Conservation (phyloP, 2,329 filamentous ascomycete species). For the Rhinocladiella similis region DNA sequence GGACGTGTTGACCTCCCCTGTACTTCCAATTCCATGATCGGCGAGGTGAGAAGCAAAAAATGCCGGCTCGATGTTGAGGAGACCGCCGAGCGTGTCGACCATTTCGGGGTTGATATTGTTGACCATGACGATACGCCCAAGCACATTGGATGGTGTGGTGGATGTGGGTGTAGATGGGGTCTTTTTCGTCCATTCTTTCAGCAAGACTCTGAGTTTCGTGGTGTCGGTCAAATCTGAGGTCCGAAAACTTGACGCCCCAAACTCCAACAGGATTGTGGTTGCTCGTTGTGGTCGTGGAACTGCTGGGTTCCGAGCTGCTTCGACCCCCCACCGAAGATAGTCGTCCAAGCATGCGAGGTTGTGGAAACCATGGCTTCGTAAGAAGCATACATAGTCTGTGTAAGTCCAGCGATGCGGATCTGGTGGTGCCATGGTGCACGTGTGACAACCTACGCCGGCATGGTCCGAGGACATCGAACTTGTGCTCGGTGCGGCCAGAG, state of each 20-base stretch:
- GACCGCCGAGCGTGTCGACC: slow-evolving; percentile 23
- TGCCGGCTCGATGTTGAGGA: slow-evolving; percentile 26
- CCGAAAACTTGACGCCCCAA: slow-evolving; percentile 20
- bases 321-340: slow-evolving; percentile 25
- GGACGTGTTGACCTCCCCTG: slow-evolving; percentile 16
- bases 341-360: slow-evolving; percentile 25
- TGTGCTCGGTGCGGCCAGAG: neutral
- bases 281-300: slow-evolving; percentile 20
- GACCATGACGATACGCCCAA: slow-evolving; percentile 26
- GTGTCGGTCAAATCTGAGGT: slow-evolving; percentile 26
- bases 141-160: slow-evolving; percentile 10
- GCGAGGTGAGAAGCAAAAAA: slow-evolving; percentile 26
- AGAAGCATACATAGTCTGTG: slow-evolving; percentile 27
- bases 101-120: slow-evolving; percentile 26
- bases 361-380: slow-evolving; percentile 27
- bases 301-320: slow-evolving; percentile 11
- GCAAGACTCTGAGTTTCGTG: slow-evolving; percentile 21
- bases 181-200: slow-evolving; percentile 26
- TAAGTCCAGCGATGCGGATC: slow-evolving; percentile 27
- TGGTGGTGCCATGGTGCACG: slow-evolving; percentile 26
- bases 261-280: slow-evolving; percentile 23
- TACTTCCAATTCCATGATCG: slow-evolving; percentile 14
- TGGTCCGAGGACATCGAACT: slow-evolving; percentile 19
- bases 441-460: slow-evolving; percentile 15
- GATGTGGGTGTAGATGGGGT: slow-evolving; percentile 13